These are phyloP conservation scores for Manihot esculenta DNA, from an alignment of 441 rosid genomes.

Conservation along the genomic window DNA sequence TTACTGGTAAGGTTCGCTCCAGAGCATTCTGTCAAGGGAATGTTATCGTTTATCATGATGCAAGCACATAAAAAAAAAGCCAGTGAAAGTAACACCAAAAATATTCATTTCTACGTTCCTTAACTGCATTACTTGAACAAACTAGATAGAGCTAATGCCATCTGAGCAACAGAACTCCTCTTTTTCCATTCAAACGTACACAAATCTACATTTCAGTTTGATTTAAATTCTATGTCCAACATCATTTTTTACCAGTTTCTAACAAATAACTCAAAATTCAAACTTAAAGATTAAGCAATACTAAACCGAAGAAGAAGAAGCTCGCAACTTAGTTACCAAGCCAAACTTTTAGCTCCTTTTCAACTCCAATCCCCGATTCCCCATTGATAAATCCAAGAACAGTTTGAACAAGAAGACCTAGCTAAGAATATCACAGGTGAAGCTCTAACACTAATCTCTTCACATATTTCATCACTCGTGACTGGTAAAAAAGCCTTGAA, in stretches of 20 bases:
- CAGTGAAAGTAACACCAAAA: background rate
- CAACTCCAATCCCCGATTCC: conserved; percentile 24
- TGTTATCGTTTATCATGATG: conserved; percentile 10
- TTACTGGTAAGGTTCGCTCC: conserved; percentile 40
- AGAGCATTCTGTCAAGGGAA: conserved; percentile 40
- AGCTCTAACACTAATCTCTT: conserved; percentile 25
- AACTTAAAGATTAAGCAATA: conserved; percentile 10
- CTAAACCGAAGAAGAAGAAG: conserved; percentile 47
- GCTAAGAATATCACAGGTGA: conserved; percentile 42
- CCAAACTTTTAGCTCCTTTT: conserved; percentile 45
- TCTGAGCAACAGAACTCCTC: background rate
- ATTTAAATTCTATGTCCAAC: background rate
- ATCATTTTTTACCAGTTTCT: background rate
- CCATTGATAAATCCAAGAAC: conserved; percentile 34
- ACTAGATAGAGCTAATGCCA: background rate
- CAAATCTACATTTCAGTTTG: background rate
- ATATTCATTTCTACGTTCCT: background rate
- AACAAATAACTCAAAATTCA: background rate
- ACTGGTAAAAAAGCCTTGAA: conserved; percentile 41
- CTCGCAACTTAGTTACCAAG: conserved; percentile 36
- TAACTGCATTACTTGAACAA: background rate
- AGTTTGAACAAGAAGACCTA: conserved; percentile 49
- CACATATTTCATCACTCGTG: conserved; percentile 27
- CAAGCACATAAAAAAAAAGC: conserved; percentile 12
- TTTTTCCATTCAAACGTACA: background rate